Percentiles rank a stretch among this genome's conserved stretches.
Evolutionary conservation across 2,329 filamentous ascomycete genomes (phyloP).

Genomic region (Stemphylium vesicarium): DNA sequence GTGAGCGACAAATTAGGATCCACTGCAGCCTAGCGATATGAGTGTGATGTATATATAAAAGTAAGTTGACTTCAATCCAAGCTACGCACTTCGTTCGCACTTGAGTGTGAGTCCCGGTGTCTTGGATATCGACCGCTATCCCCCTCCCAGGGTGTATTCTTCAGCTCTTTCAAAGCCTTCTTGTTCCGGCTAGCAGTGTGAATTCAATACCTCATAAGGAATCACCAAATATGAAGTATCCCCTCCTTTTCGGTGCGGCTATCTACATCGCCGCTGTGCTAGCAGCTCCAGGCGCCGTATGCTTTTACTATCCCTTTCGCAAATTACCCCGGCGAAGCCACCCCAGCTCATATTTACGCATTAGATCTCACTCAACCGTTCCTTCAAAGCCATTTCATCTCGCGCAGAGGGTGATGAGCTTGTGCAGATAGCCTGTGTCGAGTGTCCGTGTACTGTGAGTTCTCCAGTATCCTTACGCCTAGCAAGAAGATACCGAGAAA

Average conservation of each 20-base stretch:
- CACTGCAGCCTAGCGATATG: neutral
- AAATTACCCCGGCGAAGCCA: neutral
- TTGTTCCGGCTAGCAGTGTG: neutral
- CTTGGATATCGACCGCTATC: no score
- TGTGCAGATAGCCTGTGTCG: conserved; percentile 6
- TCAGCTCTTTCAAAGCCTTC: no score
- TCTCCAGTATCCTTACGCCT: neutral
- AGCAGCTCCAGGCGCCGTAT: conserved; percentile 10
- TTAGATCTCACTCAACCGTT: conserved; percentile 9
- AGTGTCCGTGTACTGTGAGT: conserved; percentile 11
- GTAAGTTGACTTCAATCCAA: neutral
- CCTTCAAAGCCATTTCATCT: conserved; percentile 5
- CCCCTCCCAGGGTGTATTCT: no score
- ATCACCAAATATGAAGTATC: conserved; percentile 6
- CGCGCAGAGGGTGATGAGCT: neutral
- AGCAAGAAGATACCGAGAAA: no score
- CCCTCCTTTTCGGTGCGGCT: conserved; percentile 1
- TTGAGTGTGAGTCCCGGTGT: no score
- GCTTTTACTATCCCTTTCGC: neutral
- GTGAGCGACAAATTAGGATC: neutral
- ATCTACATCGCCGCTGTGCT: conserved; percentile 7
- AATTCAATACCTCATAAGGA: neutral
- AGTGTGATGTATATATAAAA: neutral
- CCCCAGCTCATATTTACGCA: neutral
- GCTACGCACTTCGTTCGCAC: no score